Base-by-base conservation (phyloP, 345 rosid genomes). In the Salix purpurea region DNA sequence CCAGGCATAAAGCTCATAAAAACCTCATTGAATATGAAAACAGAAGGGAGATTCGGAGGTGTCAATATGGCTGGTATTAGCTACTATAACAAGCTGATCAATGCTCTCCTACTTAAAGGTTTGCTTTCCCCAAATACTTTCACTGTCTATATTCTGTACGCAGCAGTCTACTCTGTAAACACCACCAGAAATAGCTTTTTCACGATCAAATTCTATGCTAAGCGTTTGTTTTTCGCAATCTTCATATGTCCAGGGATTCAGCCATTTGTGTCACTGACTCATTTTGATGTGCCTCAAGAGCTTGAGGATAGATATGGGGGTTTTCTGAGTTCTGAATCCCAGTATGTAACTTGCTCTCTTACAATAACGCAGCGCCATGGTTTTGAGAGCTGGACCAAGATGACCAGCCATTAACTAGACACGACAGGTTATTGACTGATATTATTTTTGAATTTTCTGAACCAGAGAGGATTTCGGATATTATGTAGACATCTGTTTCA, bases 211-310 rank as follows among this genome's bases (percentile, higher is more conserved):
- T 46, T 46, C 15, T 46, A 4, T 46, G 50, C 50, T 46, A 14
- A 46, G 50, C 18, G 0, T 46, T 46, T 46, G 18, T 13, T 46
- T 66, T 28, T 8, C n/a, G 15, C 40, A 66, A 2, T 32, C 21
- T 36, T 28, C n/a, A 10, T 16, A 15, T 13, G 48, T 46, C 10
- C 77, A 74, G 77, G 76, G 62, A 66, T 77, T 66, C 54, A 71
- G 26, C 80, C 76, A 52, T 77, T 77, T 65, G 71, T 77, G 6
- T 71, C 80, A 6, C 54, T 77, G 24, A 21, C 40, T 32, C 80
- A 77, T 64, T 77, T 77, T 19, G 80, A 77, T 65, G 13, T 34
- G 37, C 80, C 80, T 34, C 76, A 77, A 77, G 80, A 77, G 37
- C 66, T 77, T 7, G 76, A 71, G 40, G 72, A 77, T 10, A 65